These are phyloP conservation scores for Sporothrix pseudoabietina DNA, from an alignment of 2,329 filamentous ascomycete species.

Conservation along the genomic window DNA sequence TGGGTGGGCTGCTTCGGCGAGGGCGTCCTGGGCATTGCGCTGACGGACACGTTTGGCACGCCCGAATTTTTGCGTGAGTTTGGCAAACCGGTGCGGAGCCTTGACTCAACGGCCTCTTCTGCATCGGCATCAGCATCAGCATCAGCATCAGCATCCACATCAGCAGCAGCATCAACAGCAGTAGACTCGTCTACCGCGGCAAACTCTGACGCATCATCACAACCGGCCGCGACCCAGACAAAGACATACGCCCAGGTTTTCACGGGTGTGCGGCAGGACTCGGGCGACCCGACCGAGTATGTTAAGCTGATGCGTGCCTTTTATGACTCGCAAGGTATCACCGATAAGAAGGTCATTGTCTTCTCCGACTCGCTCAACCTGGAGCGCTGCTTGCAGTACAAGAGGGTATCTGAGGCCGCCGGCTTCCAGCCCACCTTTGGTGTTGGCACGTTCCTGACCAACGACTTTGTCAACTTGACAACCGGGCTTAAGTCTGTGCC, in stretches of 20 bases:
- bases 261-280: conserved; percentile 84
- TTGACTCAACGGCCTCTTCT: conserved; percentile 41
- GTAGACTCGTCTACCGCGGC: conserved; percentile 35
- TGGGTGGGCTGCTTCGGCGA: conserved; percentile 92
- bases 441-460: conserved; percentile 93
- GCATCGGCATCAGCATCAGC: background rate
- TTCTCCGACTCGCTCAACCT: conserved; percentile 96
- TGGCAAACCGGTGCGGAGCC: conserved; percentile 60
- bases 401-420: conserved; percentile 74
- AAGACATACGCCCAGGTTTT: conserved; percentile 81
- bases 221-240: conserved; percentile 42
- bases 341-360: conserved; percentile 82
- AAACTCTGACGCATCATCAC: conserved; percentile 6
- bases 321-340: conserved; percentile 75
- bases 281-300: conserved; percentile 79
- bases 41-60: conserved; percentile 97
- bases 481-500: conserved; percentile 83
- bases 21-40: conserved; percentile 78
- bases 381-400: conserved; percentile 88
- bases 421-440: conserved; percentile 89
- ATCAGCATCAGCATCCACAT: background rate
- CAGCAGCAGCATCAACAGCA: background rate
- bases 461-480: conserved; percentile 77
- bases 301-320: conserved; percentile 78
- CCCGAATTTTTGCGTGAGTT: conserved; percentile 85